Conservation (phyloP, 345 rosid species). For the Eutrema japonicum region DNA sequence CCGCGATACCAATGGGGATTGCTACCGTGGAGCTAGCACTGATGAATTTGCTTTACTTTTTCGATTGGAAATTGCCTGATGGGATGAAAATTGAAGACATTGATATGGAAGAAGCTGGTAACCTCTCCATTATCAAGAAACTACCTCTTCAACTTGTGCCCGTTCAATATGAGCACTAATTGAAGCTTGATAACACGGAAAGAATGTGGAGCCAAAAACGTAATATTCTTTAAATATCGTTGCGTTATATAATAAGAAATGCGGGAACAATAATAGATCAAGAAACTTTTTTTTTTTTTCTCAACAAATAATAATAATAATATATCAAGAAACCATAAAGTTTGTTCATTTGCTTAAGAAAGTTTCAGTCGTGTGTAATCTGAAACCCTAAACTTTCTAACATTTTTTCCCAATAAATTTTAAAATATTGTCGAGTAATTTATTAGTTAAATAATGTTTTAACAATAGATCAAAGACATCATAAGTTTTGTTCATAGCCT, state of each 20-base stretch:
- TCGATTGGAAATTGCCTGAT: conserved; percentile 37
- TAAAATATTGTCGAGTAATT: too few relatives aligned
- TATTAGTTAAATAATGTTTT: too few relatives aligned
- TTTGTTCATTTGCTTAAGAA: not conserved
- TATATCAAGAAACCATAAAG: not conserved
- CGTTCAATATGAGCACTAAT: not conserved
- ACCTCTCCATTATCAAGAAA: conserved; percentile 33
- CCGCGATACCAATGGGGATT: conserved; percentile 43
- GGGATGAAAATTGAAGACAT: conserved; percentile 27
- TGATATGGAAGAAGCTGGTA: conserved; percentile 39
- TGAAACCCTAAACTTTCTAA: too few relatives aligned
- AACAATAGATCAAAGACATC: too few relatives aligned
- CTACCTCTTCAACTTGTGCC: conserved; percentile 43
- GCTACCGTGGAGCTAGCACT: conserved; percentile 26
- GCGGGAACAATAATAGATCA: not conserved
- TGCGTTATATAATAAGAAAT: not conserved
- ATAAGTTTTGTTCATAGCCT: too few relatives aligned
- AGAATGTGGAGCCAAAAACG: not conserved
- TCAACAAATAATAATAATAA: too few relatives aligned
- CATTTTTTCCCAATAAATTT: too few relatives aligned
- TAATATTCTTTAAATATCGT: not conserved
- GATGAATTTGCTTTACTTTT: conserved; percentile 39
- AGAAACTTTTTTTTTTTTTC: too few relatives aligned
- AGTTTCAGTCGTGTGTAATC: too few relatives aligned
- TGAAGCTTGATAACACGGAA: not conserved